Percentiles rank a stretch among this genome's conserved stretches.
Conservation (phyloP, 1,284 basidiomycete genomes). For the Fomitopsis palustris region DNA sequence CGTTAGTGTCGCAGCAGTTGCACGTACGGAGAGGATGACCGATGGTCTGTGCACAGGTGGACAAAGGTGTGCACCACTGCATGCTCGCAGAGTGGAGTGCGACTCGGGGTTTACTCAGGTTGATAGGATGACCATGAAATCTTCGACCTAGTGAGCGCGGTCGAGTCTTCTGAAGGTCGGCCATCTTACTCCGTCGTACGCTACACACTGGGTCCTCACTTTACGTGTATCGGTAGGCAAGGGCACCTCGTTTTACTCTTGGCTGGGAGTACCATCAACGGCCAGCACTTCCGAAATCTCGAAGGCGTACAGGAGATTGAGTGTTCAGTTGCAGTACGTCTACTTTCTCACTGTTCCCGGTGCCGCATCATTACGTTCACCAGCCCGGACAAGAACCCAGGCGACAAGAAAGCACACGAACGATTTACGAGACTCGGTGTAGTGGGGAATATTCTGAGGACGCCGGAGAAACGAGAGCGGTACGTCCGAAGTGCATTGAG, state of each 20-base stretch:
- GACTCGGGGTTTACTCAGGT: background rate
- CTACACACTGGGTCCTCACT: background rate
- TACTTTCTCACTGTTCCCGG: background rate
- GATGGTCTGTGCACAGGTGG: slow-evolving; percentile 44
- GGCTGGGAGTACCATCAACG: slow-evolving; percentile 69
- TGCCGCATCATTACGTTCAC: background rate
- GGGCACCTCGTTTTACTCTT: slow-evolving; percentile 88
- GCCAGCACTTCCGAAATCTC: slow-evolving; percentile 74
- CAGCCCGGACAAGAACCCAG: slow-evolving; percentile 92
- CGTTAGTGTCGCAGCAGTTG: background rate
- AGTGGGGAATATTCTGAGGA: slow-evolving; percentile 79
- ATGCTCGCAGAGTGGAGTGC: too few relatives aligned
- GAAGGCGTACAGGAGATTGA: slow-evolving; percentile 88
- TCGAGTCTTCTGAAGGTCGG: slow-evolving; percentile 79
- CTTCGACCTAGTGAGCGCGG: slow-evolving; percentile 87
- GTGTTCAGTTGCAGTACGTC: slow-evolving; percentile 80
- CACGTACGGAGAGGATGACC: background rate
- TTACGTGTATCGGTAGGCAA: slow-evolving; percentile 47
- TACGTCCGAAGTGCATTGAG: slow-evolving; percentile 35
- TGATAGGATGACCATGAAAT: slow-evolving; percentile 90
- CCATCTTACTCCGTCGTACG: slow-evolving; percentile 2
- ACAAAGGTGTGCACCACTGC: slow-evolving; percentile 50
- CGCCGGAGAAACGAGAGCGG: slow-evolving; percentile 73
- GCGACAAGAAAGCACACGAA: slow-evolving; percentile 77
- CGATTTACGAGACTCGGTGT: slow-evolving; percentile 86